These are phyloP conservation scores for Salix dunnii DNA, from an alignment of 345 rosid species.

Conservation along the genomic window DNA sequence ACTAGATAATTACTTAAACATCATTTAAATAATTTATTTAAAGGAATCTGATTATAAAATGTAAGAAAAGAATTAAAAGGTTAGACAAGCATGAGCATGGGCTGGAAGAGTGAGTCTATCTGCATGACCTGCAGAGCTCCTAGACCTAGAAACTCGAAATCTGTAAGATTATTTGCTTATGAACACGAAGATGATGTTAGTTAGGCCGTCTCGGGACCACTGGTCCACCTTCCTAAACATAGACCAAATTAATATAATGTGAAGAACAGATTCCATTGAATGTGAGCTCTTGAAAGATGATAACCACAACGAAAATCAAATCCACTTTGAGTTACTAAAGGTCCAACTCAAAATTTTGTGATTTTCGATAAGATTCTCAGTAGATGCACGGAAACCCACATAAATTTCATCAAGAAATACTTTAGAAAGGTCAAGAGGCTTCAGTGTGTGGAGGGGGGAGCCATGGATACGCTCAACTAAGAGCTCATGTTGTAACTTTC, in stretches of 20 bases:
- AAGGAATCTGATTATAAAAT: no score
- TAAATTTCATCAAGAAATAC: slow-evolving; percentile 33
- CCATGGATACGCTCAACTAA: slow-evolving; percentile 25
- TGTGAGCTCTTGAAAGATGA: background rate
- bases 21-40: no score
- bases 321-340: slow-evolving; percentile 8
- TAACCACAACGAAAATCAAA: background rate
- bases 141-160: no score
- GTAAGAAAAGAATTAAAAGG: no score
- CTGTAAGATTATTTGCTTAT: background rate
- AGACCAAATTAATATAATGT: background rate
- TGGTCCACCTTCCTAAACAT: background rate
- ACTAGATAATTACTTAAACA: no score
- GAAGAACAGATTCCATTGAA: background rate
- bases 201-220: background rate
- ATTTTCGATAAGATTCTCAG: slow-evolving; percentile 26
- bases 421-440: slow-evolving; percentile 27
- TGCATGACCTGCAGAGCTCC: no score
- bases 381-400: slow-evolving; percentile 31
- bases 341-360: slow-evolving; percentile 27
- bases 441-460: slow-evolving; percentile 8
- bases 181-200: background rate
- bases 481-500: slow-evolving; percentile 18
- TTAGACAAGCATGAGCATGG: no score
- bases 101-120: no score